These are phyloP conservation scores for Cicer arietinum DNA, from an alignment of 306 rosid species.

Conservation along the genomic window DNA sequence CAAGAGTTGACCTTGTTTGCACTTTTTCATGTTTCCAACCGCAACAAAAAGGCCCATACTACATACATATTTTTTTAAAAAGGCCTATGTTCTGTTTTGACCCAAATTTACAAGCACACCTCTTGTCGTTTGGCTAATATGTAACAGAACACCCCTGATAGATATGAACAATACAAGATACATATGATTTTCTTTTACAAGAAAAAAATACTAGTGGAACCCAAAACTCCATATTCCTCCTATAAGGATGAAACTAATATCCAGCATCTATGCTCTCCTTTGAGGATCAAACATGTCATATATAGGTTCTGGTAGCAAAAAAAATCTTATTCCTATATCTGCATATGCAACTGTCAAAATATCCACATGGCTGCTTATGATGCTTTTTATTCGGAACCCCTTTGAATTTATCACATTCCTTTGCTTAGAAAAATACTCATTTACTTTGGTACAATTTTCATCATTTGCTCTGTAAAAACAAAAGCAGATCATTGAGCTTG, in stretches of 20 bases:
- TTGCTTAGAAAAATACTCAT: conserved; percentile 53
- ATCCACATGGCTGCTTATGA: conserved; percentile 69
- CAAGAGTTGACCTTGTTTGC: no score
- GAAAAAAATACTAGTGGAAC: not conserved
- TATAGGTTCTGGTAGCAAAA: conserved; percentile 74
- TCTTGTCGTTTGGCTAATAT: no score
- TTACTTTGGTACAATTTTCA: conserved; percentile 52
- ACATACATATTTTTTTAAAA: no score
- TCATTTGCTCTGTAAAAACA: conserved; percentile 62
- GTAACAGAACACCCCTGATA: not conserved
- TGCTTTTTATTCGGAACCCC: conserved; percentile 57
- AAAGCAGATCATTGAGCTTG: conserved; percentile 5
- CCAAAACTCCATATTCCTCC: not conserved
- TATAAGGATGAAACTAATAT: conserved; percentile 24
- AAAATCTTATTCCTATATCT: conserved; percentile 45
- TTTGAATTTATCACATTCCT: conserved; percentile 52
- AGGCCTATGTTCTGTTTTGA: no score
- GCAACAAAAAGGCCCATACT: no score
- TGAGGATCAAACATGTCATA: conserved; percentile 55
- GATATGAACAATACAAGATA: conserved; percentile 31
- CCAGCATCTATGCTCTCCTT: conserved; percentile 29
- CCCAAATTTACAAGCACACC: not conserved
- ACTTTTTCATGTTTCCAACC: no score
- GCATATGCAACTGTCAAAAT: conserved; percentile 54
- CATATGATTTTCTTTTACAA: not conserved